Evolutionary conservation across 495 filamentous ascomycete genomes (phyloP).

Genomic region (Penicillium desertorum): DNA sequence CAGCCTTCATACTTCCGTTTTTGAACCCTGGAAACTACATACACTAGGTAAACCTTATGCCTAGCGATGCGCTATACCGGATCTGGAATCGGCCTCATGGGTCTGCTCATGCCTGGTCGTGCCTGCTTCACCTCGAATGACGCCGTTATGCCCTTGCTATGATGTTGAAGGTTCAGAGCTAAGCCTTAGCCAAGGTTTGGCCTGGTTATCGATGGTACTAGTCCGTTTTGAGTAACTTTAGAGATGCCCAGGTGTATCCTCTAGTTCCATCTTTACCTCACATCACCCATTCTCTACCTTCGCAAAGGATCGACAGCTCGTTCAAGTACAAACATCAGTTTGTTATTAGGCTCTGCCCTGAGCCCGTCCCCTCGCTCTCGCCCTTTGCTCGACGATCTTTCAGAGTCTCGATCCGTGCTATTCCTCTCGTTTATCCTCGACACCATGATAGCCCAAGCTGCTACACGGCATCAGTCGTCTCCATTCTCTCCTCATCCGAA

Average conservation of each 20-base stretch:
- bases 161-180: background rate
- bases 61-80: background rate
- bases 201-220: background rate
- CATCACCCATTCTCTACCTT: background rate
- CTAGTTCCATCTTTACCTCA: background rate
- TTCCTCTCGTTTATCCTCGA: background rate
- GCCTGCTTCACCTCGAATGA: background rate
- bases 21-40: background rate
- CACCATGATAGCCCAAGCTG: background rate
- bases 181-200: background rate
- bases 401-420: background rate
- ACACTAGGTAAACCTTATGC: background rate
- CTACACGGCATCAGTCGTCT: background rate
- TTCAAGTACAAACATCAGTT: background rate
- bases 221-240: background rate
- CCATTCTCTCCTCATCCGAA: background rate
- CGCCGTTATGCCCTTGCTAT: background rate
- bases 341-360: background rate
- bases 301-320: background rate
- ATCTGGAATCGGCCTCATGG: conserved; percentile 1
- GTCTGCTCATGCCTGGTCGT: background rate
- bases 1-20: background rate
- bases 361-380: background rate
- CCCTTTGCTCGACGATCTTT: background rate
- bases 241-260: background rate